A percentile compares a stretch with the other conserved stretches of the same genome.
Conservation (phyloP, 192 early-diverging fungal genomes). For the Radiomyces spectabilis region DNA sequence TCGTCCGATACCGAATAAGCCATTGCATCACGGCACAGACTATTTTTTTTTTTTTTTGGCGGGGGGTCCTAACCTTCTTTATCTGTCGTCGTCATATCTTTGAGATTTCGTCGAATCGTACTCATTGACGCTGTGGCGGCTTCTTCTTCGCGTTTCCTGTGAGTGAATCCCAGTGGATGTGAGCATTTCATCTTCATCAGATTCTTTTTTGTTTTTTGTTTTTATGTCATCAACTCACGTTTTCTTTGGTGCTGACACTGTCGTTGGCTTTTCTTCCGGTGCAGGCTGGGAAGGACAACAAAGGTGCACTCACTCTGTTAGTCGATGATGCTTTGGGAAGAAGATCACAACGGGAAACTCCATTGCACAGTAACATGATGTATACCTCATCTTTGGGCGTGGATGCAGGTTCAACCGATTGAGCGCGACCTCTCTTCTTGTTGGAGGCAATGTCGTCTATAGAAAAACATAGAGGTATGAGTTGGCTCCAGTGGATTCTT, state of each 20-base stretch:
- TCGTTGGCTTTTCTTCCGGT: conserved; percentile 2
- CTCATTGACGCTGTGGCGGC: conserved; percentile 6
- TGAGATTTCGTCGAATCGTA: conserved; percentile 25
- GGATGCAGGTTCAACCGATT: conserved; percentile 21
- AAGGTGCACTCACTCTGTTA: too few species aligned
- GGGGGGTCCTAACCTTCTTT: too few species aligned
- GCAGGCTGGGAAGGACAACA: background rate
- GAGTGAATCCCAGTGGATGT: background rate
- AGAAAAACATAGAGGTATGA: background rate
- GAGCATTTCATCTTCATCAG: background rate
- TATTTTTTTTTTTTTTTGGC: too few species aligned
- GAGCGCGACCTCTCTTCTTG: conserved; percentile 25
- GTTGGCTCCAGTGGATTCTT: too few species aligned
- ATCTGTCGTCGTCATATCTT: conserved; percentile 27
- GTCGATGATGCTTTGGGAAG: too few species aligned
- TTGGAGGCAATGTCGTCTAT: conserved; percentile 14
- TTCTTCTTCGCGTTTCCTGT: conserved; percentile 24
- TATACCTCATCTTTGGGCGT: conserved; percentile 11
- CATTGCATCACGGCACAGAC: too few species aligned
- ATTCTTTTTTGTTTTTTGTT: background rate
- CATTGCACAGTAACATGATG: too few species aligned
- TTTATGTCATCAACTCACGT: conserved; percentile 10
- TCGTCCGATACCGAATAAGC: too few species aligned
- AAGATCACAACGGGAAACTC: too few species aligned
- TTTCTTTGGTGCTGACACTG: conserved; percentile 21